phyloP scores from a whole-genome alignment of 805 yeast species.

The Isabelozyma rhagii region DNA sequence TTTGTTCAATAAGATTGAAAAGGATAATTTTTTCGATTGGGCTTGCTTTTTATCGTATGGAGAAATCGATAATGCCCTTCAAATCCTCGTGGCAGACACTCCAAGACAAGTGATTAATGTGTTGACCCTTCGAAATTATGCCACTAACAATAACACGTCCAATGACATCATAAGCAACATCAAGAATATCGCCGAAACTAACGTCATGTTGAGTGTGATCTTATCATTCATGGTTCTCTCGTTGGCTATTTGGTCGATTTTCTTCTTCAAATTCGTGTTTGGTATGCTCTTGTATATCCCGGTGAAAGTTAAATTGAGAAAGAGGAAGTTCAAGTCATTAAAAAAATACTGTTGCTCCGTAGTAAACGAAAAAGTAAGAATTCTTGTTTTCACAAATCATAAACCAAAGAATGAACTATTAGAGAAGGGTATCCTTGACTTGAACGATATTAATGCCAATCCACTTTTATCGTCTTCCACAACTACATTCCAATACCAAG shows the following conservation, averaged over 20 bases:
- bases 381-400: slow-evolving; percentile 44
- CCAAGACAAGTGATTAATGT: slow-evolving; percentile 88
- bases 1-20: slow-evolving; percentile 64
- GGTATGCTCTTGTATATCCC: slow-evolving; percentile 55
- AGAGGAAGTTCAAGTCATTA: slow-evolving; percentile 38
- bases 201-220: slow-evolving; percentile 65
- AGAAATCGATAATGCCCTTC: slow-evolving; percentile 60
- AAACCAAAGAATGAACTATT: slow-evolving; percentile 32
- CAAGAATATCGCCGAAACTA: slow-evolving; percentile 54
- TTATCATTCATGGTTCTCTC: slow-evolving; percentile 75
- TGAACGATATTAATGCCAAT: slow-evolving; percentile 19
- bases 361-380: slow-evolving; percentile 56
- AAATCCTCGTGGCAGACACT: slow-evolving; percentile 69
- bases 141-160: slow-evolving; percentile 43
- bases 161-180: slow-evolving; percentile 48
- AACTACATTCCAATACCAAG: slow-evolving; percentile 5
- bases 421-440: slow-evolving; percentile 25
- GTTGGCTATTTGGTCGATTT: slow-evolving; percentile 68
- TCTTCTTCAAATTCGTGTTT: slow-evolving; percentile 52
- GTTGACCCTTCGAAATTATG: slow-evolving; percentile 56
- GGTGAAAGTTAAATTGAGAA: slow-evolving; percentile 43
- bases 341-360: slow-evolving; percentile 61
- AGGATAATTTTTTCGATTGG: slow-evolving; percentile 62
- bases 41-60: slow-evolving; percentile 62
- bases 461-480: slow-evolving; percentile 21